These are phyloP conservation scores for Erigeron canadensis DNA, from an alignment of 129 eudicot genomes.

Conservation along the genomic window DNA sequence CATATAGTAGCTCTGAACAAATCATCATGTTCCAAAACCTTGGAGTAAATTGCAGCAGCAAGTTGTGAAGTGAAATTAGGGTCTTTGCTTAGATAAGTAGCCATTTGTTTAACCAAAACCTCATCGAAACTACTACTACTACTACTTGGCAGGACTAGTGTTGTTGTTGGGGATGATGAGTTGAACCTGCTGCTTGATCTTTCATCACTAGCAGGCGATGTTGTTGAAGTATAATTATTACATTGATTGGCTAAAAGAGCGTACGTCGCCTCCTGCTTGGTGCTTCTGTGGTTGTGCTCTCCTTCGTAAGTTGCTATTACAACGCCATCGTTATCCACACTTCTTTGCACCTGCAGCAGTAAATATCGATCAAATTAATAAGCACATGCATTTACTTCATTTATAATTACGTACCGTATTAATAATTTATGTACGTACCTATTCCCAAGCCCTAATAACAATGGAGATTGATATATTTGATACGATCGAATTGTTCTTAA, in stretches of 20 bases:
- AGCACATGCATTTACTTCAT: no score
- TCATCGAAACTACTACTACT: conserved; percentile 31
- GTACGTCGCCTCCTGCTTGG: no score
- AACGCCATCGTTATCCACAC: not conserved
- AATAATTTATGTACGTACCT: no score
- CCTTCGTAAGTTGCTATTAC: not conserved
- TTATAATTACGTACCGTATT: no score
- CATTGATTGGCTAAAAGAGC: no score
- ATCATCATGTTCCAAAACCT: conserved; percentile 38
- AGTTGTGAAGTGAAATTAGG: conserved; percentile 52
- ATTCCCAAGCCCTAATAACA: no score
- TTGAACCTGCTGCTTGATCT: not conserved
- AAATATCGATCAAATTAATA: no score
- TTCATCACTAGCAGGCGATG: no score
- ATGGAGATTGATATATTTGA: no score
- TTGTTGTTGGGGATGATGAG: not conserved
- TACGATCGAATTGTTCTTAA: no score
- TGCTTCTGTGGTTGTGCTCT: conserved; percentile 1
- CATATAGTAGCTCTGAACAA: conserved; percentile 19
- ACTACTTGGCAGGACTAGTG: no score
- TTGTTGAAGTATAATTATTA: not conserved
- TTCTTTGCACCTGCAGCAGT: conserved; percentile 19
- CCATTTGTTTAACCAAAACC: conserved; percentile 59
- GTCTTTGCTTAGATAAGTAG: conserved; percentile 47
- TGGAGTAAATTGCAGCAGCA: conserved; percentile 58